These are phyloP conservation scores for Eucalyptus erythrocorys DNA, from an alignment of 345 rosid species.

Conservation along the genomic window DNA sequence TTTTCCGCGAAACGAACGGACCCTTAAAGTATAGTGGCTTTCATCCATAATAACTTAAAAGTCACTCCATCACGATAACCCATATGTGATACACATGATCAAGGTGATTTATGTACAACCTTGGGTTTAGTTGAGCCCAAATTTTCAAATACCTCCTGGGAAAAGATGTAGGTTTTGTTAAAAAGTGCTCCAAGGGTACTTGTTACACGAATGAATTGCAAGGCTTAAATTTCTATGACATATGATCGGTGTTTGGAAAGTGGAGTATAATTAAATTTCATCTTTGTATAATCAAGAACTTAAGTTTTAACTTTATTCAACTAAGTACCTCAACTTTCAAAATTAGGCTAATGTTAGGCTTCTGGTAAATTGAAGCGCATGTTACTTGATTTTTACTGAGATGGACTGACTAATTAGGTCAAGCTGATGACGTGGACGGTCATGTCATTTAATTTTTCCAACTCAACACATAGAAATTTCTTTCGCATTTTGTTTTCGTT, in stretches of 20 bases:
- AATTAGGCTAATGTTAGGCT: neutral
- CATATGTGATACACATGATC: neutral
- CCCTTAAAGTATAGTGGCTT: no score
- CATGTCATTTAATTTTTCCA: neutral
- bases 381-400: neutral
- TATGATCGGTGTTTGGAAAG: neutral
- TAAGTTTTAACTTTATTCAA: no score
- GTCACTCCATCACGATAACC: neutral
- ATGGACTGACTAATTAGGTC: neutral
- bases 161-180: neutral
- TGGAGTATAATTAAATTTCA: neutral
- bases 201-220: neutral
- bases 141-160: neutral
- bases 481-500: neutral
- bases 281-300: neutral
- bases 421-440: neutral
- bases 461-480: neutral
- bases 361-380: neutral
- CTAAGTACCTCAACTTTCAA: neutral
- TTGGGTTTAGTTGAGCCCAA: fast-evolving
- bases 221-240: neutral
- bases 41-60: no score
- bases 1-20: no score
- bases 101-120: neutral
- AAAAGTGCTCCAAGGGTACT: neutral